A percentile compares a stretch with the other conserved stretches of the same genome.
Conservation (phyloP, 2,329 filamentous ascomycete species). For the Calycina herbarum region DNA sequence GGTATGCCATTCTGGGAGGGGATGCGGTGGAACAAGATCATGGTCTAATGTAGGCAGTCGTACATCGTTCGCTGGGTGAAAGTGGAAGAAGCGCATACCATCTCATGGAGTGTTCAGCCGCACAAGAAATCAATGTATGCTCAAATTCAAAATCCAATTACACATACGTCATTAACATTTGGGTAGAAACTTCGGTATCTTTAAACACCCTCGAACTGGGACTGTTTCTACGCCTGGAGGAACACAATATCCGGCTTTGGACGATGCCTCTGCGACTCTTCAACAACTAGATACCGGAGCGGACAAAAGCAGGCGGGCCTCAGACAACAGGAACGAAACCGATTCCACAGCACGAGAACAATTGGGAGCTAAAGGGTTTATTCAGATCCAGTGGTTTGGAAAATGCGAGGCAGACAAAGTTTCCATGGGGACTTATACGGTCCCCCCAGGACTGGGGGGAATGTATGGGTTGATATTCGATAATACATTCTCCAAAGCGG, state of each 20-base stretch:
- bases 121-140: conserved; percentile 91
- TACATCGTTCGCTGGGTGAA: conserved; percentile 98
- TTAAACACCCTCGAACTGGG: conserved; percentile 82
- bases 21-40: conserved; percentile 11
- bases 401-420: conserved; percentile 98
- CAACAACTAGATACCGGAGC: conserved; percentile 28
- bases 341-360: conserved; percentile 59
- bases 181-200: conserved; percentile 85
- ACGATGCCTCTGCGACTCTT: conserved; percentile 28
- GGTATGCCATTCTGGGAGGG: conserved; percentile 51
- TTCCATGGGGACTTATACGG: conserved; percentile 84
- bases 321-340: conserved; percentile 56
- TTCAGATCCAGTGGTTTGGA: conserved; percentile 79
- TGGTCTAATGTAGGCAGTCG: conserved; percentile 58
- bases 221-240: conserved; percentile 25
- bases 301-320: conserved; percentile 33
- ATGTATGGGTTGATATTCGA: conserved; percentile 98
- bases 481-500: conserved; percentile 96
- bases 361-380: conserved; percentile 65
- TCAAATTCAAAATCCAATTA: conserved; percentile 2
- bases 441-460: conserved; percentile 71
- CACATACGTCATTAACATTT: conserved; percentile 23
- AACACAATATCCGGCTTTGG: conserved; percentile 22
- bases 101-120: conserved; percentile 96
- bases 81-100: conserved; percentile 84